Evolutionary conservation across 2,329 filamentous ascomycete genomes (phyloP), one percentile per base, ranked within the genome.

Genomic region (Colletotrichum coccodes): DNA sequence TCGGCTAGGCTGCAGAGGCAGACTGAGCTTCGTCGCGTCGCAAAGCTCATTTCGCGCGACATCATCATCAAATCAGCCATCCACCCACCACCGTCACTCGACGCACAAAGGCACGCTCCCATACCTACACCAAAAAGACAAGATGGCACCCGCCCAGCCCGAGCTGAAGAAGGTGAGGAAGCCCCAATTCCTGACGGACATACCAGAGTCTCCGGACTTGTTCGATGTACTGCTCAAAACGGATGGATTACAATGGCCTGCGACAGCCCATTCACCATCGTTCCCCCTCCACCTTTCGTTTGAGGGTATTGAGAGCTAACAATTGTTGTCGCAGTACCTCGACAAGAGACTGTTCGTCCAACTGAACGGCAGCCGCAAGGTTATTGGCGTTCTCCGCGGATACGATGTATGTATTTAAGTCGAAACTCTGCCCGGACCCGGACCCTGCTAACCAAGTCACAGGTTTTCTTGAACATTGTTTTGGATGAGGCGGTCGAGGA

Each of bases 271-370:
- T 54, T 34, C 32, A 49, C 23, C 26, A 34, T 36, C 50, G 18
- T 49, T 21, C n/a, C 38, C 12, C 18, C 18, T 65, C 30, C 18
- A 40, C 11, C 21, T 36, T 12, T 23, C 9, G 11, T 34, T 36
- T 9, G 4, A 7, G 9, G 26, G 11, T 44, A 6, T n/a, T 40
- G 44, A 30, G 6, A 30, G 57, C 57, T 70, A 30, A 70, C 63
- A 6, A 9, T 4, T 42, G 23, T 23, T 58, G 26, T 26, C 59
- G 57, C 76, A 99, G 96, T 99, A 99, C 83, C 94, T 99, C 83
- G 96, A 99, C 87, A 99, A 99, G 90, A 90, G 95, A 83, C 89
- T 99, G 78, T 97, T 98, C 82, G 94, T 98, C 74, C 95, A 99
- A 82, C 86, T 99, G 62, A 99, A 99, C 83, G 96, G 96, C 78